A percentile compares a stretch with the other conserved stretches of the same genome.
phyloP scores from a whole-genome alignment of 2,329 filamentous ascomycete species.

The Lachnellula suecica region DNA sequence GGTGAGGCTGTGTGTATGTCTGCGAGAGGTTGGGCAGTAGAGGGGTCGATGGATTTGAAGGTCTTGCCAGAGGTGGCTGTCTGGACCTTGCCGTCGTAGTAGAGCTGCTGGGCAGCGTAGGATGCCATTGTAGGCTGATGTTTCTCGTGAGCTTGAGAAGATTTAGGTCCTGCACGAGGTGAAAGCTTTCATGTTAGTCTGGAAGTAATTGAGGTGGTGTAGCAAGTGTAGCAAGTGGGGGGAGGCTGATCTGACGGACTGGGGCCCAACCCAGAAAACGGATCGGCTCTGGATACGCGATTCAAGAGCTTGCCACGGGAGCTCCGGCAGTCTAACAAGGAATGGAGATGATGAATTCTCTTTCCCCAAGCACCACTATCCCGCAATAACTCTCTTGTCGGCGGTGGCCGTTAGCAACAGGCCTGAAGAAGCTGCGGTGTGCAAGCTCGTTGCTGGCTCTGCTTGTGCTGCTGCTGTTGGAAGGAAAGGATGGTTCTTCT shows the following conservation, averaged over 20 bases:
- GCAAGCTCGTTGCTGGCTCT: too few relatives aligned
- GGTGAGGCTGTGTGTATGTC: slow-evolving; percentile 70
- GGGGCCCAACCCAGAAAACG: background rate
- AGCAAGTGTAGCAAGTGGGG: slow-evolving; percentile 4
- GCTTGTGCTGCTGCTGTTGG: too few relatives aligned
- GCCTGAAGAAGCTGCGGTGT: background rate
- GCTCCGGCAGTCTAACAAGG: too few relatives aligned
- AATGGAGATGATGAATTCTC: too few relatives aligned
- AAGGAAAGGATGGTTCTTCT: background rate
- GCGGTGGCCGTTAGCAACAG: background rate
- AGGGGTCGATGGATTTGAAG: slow-evolving; percentile 74
- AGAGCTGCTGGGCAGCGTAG: slow-evolving; percentile 62
- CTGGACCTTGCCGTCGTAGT: slow-evolving; percentile 72
- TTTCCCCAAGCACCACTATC: too few relatives aligned
- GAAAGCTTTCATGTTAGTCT: slow-evolving; percentile 9
- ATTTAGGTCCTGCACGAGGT: too few relatives aligned
- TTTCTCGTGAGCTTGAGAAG: too few relatives aligned
- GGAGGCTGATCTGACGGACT: background rate
- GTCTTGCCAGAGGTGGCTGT: slow-evolving; percentile 57
- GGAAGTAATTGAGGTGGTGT: slow-evolving; percentile 7
- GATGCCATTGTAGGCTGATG: slow-evolving; percentile 28
- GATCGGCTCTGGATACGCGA: background rate
- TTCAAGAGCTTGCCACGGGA: too few relatives aligned
- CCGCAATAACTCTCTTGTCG: too few relatives aligned
- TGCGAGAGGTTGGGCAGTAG: slow-evolving; percentile 66